phyloP scores from a whole-genome alignment of 129 eudicot species.

The Artemisia annua region DNA sequence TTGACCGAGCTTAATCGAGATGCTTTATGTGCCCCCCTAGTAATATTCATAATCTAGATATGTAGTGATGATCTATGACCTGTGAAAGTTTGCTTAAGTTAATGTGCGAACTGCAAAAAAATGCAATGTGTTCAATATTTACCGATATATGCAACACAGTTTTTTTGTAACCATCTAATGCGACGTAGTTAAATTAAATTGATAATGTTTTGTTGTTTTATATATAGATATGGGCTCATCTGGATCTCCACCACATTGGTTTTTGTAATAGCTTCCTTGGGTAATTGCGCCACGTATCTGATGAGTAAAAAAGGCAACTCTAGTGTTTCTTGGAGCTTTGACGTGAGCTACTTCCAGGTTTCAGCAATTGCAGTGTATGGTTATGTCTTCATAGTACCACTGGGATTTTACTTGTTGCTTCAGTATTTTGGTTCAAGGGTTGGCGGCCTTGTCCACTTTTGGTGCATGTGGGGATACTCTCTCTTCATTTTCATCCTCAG shows the following conservation, averaged over 20 bases:
- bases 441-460: conserved; percentile 82
- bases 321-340: conserved; percentile 71
- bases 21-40: neutral
- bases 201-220: neutral
- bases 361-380: conserved; percentile 81
- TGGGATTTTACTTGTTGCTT: conserved; percentile 87
- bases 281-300: conserved; percentile 84
- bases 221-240: conserved; percentile 83
- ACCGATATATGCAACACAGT: too few species aligned
- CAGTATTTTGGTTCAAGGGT: conserved; percentile 84
- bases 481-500: conserved; percentile 77
- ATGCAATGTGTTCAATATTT: too few species aligned
- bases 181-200: neutral
- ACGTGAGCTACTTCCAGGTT: conserved; percentile 79
- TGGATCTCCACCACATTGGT: conserved; percentile 96
- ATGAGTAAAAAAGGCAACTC: conserved; percentile 55
- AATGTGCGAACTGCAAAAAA: too few species aligned
- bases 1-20: neutral
- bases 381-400: conserved; percentile 78
- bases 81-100: too few species aligned
- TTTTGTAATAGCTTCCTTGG: conserved; percentile 82
- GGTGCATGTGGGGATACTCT: conserved; percentile 99
- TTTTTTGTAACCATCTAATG: too few species aligned
- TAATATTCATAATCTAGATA: neutral
- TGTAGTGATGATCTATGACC: neutral